Evolutionary conservation across 257 asterid species (phyloP).

Genomic region (Fraxinus cuspidata): DNA sequence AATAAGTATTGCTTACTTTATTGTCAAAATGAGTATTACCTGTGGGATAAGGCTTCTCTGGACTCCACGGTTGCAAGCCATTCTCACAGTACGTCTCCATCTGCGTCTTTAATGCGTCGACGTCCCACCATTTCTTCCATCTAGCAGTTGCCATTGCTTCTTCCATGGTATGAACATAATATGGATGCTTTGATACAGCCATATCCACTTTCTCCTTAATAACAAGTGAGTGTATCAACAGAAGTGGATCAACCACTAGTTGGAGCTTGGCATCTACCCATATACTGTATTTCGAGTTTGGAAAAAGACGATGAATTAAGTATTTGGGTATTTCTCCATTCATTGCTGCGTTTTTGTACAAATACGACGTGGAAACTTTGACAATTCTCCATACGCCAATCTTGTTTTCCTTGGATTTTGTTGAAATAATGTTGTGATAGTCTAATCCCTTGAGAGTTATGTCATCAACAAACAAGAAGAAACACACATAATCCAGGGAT

Average conservation of each 20-base stretch:
- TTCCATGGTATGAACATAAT: slow-evolving; percentile 71
- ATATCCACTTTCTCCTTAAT: slow-evolving; percentile 63
- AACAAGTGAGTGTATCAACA: slow-evolving; percentile 70
- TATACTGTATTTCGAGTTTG: slow-evolving; percentile 76
- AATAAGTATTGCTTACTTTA: not conserved
- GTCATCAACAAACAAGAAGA: slow-evolving; percentile 88
- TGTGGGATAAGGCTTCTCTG: slow-evolving; percentile 78
- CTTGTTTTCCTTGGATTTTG: slow-evolving; percentile 35
- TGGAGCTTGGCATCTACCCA: slow-evolving; percentile 94
- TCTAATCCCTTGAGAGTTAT: slow-evolving; percentile 55
- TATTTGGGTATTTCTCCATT: slow-evolving; percentile 76
- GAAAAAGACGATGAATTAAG: slow-evolving; percentile 76
- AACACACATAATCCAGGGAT: slow-evolving; percentile 60
- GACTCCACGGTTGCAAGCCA: slow-evolving; percentile 81
- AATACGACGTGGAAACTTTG: slow-evolving; percentile 37
- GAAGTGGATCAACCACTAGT: slow-evolving; percentile 74
- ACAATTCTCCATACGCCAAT: slow-evolving; percentile 88
- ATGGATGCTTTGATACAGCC: slow-evolving; percentile 84
- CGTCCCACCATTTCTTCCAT: slow-evolving; percentile 95
- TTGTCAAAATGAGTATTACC: not conserved
- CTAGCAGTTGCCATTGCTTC: slow-evolving; percentile 91
- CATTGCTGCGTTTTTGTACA: slow-evolving; percentile 79
- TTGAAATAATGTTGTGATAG: slow-evolving; percentile 51
- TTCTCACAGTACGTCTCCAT: slow-evolving; percentile 84
- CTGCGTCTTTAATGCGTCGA: slow-evolving; percentile 58